Evolutionary conservation across 2,329 filamentous ascomycete species (phyloP).

Genomic region (Fusarium sublunatum): DNA sequence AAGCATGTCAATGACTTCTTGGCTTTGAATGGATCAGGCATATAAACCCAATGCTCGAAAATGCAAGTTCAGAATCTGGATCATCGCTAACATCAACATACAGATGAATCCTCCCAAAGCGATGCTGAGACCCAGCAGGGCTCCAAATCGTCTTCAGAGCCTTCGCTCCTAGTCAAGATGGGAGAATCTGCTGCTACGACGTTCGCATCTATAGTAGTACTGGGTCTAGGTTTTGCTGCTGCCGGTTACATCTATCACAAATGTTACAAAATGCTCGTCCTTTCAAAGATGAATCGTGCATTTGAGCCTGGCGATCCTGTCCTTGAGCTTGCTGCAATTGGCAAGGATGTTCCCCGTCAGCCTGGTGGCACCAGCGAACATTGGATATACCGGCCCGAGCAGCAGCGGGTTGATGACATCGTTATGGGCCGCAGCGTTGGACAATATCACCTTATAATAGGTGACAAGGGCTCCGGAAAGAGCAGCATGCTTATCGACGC

Average conservation of each 20-base stretch:
- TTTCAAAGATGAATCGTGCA: slow-evolving; percentile 92
- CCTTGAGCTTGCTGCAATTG: slow-evolving; percentile 78
- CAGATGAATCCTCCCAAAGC: slow-evolving; percentile 19
- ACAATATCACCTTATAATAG: slow-evolving; percentile 91
- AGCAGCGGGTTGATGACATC: slow-evolving; percentile 83
- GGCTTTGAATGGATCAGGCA: neutral
- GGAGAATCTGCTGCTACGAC: slow-evolving; percentile 80
- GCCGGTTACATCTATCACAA: slow-evolving; percentile 84
- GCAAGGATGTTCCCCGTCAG: slow-evolving; percentile 64
- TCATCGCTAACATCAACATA: slow-evolving; percentile 18
- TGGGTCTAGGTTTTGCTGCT: slow-evolving; percentile 71
- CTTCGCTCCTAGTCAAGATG: slow-evolving; percentile 69
- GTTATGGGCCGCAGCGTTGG: slow-evolving; percentile 77
- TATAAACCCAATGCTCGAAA: neutral
- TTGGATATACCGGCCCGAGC: slow-evolving; percentile 88
- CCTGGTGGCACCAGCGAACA: slow-evolving; percentile 55
- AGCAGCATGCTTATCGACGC: slow-evolving; percentile 95
- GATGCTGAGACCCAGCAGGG: slow-evolving; percentile 13
- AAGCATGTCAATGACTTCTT: neutral
- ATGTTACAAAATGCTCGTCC: slow-evolving; percentile 88
- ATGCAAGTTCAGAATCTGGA: neutral
- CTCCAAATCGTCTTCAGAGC: slow-evolving; percentile 42
- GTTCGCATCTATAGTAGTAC: slow-evolving; percentile 77
- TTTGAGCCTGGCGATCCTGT: slow-evolving; percentile 94
- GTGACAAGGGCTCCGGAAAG: slow-evolving; percentile 97